Evolutionary conservation across 139 green algal genomes (phyloP), one percentile per base, ranked within the genome.

Genomic region (Coelastrella sp.): DNA sequence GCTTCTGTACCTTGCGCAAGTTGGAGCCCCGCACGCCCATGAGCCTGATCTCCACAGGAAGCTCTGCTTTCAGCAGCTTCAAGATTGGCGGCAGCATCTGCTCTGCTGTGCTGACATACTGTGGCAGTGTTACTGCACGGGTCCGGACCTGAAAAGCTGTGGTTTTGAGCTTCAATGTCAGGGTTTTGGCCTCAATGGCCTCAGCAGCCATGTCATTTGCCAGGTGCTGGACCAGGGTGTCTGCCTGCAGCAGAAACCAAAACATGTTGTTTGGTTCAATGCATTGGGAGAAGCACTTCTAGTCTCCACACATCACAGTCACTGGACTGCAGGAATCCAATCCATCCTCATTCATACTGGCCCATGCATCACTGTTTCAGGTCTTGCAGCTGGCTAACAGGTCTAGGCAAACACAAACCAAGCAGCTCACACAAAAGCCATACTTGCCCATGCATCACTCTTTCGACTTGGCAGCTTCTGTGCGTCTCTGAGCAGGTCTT

Each of bases 101-200:
- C 3, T 94, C 89, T 0, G 88, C 80, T 2, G 81, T 91, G 79
- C 85, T 91, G 14, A 96, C 86, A 89, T 96, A 93, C 56, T 86
- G 77, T 3, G 93, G 78, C 75, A 99, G 90, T 5, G 96, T 98
- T 3, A 85, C 68, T 16, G 96, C 90, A 5, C 96, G 92, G 5
- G 95, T 97, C 56, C 91, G 92, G 80, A 97, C 91, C 90, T 97
- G 93, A 89, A 98, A 99, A 7, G 73, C 92, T 5, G 93, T 94
- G 5, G 90, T 77, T 90, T 99, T 99, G 22, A 99, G 88, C 89
- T 99, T 99, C 23, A 99, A 94, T 0, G 96, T 98, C 19, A 99
- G 11, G 13, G 94, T 97, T n/a, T 90, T 94, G 22, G 94, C 97
- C 73, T 94, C 91, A n/a, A 99, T 93, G 7, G 84, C 90, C 88